Evolutionary conservation across 768 basidiomycete genomes (phyloP), one percentile per base, ranked within the genome.

Genomic region (Phallus indusiatus): DNA sequence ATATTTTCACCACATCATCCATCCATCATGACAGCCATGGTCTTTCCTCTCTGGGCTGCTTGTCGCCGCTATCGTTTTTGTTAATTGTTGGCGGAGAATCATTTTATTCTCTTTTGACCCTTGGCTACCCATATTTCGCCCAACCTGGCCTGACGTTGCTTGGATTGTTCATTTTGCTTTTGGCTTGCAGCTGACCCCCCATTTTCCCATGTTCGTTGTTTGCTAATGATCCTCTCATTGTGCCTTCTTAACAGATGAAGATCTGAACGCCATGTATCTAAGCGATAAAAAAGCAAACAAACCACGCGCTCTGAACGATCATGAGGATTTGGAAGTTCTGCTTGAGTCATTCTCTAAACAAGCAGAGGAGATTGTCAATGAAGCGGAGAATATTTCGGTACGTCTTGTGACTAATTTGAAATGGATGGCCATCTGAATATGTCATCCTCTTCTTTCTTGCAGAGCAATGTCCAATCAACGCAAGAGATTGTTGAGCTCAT

Each of bases 401-500:
- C 57, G 75, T 68, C 21, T 14, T 10, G 28, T 28, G 24, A 16
- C 24, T 20, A 17, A 28, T 47, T 14, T 4, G n/a, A 56, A n/a
- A 50, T 56, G 58, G 18, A 54, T 28, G 47, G 53, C 21, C n/a
- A n/a, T 42, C 28, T 16, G 42, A 16, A 12, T 47, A 46, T 14
- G 2, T n/a, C 20, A 50, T 54, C 18, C n/a, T 37, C 37, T 50
- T 50, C 48, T 35, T 34, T 48, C 55, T 60, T 50, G 2, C 63
- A 92, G 92, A 82, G 79, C 56, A 97, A 98, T 68, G 90, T 98
- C 42, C 89, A 94, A 72, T 93, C 94, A 12, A 98, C 95, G 0
- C 95, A 97, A 75, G 95, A 98, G 73, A 97, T 98, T 55, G 91
- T 95, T 1, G 95, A 98, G 71, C 79, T 98, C 60, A 93, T 97